Percentiles rank a stretch among this genome's conserved stretches.
Conservation (phyloP, 1,284 basidiomycete species). For the Ustilago sp. region DNA sequence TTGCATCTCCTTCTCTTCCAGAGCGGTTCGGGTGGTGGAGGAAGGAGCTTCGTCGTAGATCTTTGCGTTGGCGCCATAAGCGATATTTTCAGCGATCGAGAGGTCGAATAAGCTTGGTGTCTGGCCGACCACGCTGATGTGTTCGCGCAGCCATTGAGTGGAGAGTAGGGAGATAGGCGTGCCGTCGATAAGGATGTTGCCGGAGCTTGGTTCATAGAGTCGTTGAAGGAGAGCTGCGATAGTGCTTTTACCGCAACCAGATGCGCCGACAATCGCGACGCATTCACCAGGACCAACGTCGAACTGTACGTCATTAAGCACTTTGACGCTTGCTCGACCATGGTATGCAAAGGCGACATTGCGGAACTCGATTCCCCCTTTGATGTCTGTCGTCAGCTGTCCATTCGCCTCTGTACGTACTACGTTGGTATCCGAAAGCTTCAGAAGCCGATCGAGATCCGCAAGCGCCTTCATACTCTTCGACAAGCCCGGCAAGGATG, state of each 20-base stretch:
- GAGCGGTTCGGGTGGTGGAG: background rate
- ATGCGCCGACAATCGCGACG: slow-evolving; percentile 65
- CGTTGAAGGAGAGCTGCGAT: slow-evolving; percentile 61
- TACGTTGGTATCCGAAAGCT: slow-evolving; percentile 3
- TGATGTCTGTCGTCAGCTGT: slow-evolving; percentile 12
- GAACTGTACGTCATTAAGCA: slow-evolving; percentile 50
- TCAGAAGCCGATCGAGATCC: slow-evolving; percentile 80
- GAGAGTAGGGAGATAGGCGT: slow-evolving; percentile 20
- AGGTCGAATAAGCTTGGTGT: slow-evolving; percentile 58
- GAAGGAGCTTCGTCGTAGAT: slow-evolving; percentile 19
- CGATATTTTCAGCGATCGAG: slow-evolving; percentile 59
- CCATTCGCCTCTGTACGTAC: slow-evolving; percentile 13
- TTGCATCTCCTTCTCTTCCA: slow-evolving; percentile 43
- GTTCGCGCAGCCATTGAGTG: slow-evolving; percentile 53
- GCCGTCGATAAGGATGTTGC: slow-evolving; percentile 53
- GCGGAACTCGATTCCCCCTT: slow-evolving; percentile 48
- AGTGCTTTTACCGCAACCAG: slow-evolving; percentile 66
- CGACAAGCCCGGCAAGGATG: slow-evolving; percentile 73
- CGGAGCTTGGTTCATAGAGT: slow-evolving; percentile 60
- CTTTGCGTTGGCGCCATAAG: slow-evolving; percentile 47
- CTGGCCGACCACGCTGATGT: slow-evolving; percentile 61
- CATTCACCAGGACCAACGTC: slow-evolving; percentile 53
- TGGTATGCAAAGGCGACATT: slow-evolving; percentile 62
- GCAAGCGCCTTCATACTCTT: slow-evolving; percentile 74
- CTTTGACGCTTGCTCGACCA: slow-evolving; percentile 16